Evolutionary conservation across 208 protist species (phyloP).

Genomic region (Leishmania lainsoni): DNA sequence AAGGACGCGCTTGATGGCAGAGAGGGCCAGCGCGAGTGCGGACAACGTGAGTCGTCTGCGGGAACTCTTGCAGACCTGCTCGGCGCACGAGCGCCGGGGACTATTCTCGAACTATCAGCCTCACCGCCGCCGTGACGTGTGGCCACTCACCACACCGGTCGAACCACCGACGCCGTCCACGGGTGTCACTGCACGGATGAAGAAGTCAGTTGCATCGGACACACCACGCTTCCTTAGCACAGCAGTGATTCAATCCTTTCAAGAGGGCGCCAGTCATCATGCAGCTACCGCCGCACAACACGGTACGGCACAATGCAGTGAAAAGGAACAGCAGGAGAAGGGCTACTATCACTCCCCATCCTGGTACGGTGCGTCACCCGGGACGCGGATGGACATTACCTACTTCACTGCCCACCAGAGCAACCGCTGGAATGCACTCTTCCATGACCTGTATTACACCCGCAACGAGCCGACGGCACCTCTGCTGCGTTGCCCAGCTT

Average conservation of each 20-base stretch:
- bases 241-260: neutral
- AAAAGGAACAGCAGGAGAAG: neutral
- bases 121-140: conserved; percentile 3
- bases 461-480: conserved; percentile 33
- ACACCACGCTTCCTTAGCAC: neutral
- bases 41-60: conserved; percentile 13
- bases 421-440: conserved; percentile 25
- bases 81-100: neutral
- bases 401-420: conserved; percentile 29
- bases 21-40: conserved; percentile 1
- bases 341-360: neutral
- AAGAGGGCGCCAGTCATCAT: neutral
- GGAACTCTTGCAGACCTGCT: conserved; percentile 9
- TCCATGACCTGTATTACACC: conserved; percentile 27
- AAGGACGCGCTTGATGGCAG: neutral
- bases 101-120: neutral
- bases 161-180: neutral
- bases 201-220: neutral
- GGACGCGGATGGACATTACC: conserved; percentile 16
- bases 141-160: conserved; percentile 6
- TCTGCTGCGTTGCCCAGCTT: conserved; percentile 43
- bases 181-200: neutral
- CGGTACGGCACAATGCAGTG: neutral
- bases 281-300: neutral
- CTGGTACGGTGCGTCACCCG: conserved; percentile 31